Percentiles rank a stretch among this genome's conserved stretches.
Evolutionary conservation across 1,284 basidiomycete genomes (phyloP).

Genomic region (Ganoderma resinaceum): DNA sequence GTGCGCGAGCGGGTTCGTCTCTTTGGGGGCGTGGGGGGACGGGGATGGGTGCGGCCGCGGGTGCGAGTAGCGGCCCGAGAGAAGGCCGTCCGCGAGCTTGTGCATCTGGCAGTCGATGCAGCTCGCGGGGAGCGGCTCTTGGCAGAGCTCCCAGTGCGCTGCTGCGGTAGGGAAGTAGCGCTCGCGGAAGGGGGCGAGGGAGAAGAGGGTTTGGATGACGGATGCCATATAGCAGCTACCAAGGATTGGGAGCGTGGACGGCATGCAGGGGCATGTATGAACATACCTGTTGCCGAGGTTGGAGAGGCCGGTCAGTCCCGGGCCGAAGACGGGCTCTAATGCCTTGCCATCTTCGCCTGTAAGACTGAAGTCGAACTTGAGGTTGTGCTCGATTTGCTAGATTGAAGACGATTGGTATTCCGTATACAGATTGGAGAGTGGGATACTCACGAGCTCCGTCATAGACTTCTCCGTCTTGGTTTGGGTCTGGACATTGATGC

Average conservation of each 20-base stretch:
- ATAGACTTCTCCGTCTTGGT: slow-evolving; percentile 97
- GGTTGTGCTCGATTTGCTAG: slow-evolving; percentile 96
- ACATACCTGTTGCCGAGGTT: slow-evolving; percentile 93
- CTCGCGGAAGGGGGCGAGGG: slow-evolving; percentile 79
- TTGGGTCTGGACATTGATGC: slow-evolving; percentile 86
- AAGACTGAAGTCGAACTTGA: slow-evolving; percentile 95
- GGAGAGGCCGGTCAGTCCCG: slow-evolving; percentile 87
- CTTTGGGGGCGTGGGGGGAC: slow-evolving; percentile 35
- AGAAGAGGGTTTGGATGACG: slow-evolving; percentile 88
- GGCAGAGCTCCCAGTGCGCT: slow-evolving; percentile 72
- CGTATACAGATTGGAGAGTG: neutral
- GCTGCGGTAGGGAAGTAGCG: slow-evolving; percentile 71
- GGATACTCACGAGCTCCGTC: slow-evolving; percentile 83
- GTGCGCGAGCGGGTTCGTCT: slow-evolving; percentile 45
- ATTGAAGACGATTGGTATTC: neutral
- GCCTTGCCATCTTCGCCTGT: slow-evolving; percentile 91
- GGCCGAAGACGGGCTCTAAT: slow-evolving; percentile 89
- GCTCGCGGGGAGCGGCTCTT: slow-evolving; percentile 75
- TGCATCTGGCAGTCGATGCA: slow-evolving; percentile 96
- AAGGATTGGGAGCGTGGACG: neutral
- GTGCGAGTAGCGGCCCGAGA: slow-evolving; percentile 91
- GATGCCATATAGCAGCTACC: slow-evolving; percentile 98
- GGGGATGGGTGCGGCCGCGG: slow-evolving; percentile 50
- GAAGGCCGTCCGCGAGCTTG: slow-evolving; percentile 92
- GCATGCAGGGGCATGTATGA: no score